These are phyloP conservation scores for Epichloe baconii DNA, from an alignment of 2,329 filamentous ascomycete species.

Conservation along the genomic window DNA sequence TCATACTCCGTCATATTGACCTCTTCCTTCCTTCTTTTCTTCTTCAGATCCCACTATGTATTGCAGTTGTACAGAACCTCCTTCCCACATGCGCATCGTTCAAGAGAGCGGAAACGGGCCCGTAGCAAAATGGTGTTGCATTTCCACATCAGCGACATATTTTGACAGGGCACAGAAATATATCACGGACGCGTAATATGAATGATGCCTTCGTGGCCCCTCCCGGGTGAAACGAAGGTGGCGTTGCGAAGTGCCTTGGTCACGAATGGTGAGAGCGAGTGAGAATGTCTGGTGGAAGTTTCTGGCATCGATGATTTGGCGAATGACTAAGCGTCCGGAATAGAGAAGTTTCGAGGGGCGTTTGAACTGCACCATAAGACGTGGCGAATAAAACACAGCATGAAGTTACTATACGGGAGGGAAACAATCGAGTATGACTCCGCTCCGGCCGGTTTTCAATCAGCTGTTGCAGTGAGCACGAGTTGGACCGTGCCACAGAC, in stretches of 20 bases:
- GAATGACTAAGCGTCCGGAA: constrained; percentile 47
- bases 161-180: neutral
- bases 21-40: neutral
- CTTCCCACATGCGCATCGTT: no score
- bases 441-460: no score
- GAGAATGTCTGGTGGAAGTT: constrained; percentile 32
- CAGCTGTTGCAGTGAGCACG: no score
- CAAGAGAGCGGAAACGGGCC: no score
- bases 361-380: neutral
- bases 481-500: no score
- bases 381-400: neutral
- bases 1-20: constrained; percentile 18
- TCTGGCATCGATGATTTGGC: constrained; percentile 43
- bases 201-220: neutral
- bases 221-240: neutral
- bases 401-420: no score
- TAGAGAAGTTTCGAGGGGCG: neutral
- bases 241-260: neutral
- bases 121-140: neutral
- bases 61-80: no score
- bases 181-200: constrained; percentile 1
- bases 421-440: no score
- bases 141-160: neutral
- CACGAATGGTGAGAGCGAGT: neutral
- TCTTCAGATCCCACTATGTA: no score